Evolutionary conservation across 805 yeast genomes (phyloP).

Genomic region (Cyberlindnera meyerae): DNA sequence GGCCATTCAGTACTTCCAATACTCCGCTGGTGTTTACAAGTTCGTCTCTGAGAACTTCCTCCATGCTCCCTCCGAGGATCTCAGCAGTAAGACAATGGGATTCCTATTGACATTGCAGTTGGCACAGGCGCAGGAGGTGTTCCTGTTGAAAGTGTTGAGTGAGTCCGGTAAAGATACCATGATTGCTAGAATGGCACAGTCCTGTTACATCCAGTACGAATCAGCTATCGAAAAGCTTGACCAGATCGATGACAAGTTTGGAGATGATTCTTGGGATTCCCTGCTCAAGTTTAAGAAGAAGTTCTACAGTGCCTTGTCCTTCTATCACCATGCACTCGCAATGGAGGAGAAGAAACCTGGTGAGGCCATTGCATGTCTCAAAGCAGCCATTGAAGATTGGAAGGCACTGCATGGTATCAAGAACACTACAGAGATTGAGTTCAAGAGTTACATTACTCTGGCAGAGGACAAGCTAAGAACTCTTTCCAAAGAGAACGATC

Average conservation of each 20-base stretch:
- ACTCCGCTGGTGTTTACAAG: constrained; percentile 72
- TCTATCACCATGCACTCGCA: constrained; percentile 52
- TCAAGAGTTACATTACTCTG: constrained; percentile 28
- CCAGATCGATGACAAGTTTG: constrained; percentile 25
- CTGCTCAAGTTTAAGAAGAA: constrained; percentile 46
- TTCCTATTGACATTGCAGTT: constrained; percentile 63
- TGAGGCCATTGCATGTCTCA: constrained; percentile 63
- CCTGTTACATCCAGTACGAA: constrained; percentile 53
- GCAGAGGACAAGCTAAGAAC: constrained; percentile 33
- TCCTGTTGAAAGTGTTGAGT: constrained; percentile 53
- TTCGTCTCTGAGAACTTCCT: constrained; percentile 75
- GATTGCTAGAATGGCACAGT: constrained; percentile 67
- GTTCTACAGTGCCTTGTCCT: constrained; percentile 56
- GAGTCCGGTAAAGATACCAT: constrained; percentile 45
- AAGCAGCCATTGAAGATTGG: constrained; percentile 43
- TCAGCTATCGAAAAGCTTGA: constrained; percentile 39
- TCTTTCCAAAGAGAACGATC: constrained; percentile 80
- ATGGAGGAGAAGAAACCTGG: constrained; percentile 65
- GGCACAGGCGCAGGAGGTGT: constrained; percentile 88
- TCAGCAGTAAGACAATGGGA: constrained; percentile 60
- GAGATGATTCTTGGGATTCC: constrained; percentile 50
- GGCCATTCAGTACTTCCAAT: constrained; percentile 59
- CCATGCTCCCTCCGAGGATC: constrained; percentile 82
- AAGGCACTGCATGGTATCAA: constrained; percentile 28
- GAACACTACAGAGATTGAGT: constrained; percentile 31